Conservation (phyloP, 75 land plant species). For the Selaginella tamariscina region DNA sequence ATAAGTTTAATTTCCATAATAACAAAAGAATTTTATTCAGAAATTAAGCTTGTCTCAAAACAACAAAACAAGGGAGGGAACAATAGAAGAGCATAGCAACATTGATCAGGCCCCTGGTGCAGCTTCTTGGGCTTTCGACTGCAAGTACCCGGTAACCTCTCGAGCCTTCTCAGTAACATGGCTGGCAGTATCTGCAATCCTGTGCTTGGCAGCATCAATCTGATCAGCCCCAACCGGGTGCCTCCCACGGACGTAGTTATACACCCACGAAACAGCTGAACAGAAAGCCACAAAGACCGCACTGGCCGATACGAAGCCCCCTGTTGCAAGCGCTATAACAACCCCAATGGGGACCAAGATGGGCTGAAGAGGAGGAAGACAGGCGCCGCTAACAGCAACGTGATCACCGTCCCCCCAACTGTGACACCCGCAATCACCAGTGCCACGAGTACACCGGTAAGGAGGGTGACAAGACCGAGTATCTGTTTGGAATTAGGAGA, state of each 20-base stretch:
- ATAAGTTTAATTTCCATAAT: too few relatives aligned
- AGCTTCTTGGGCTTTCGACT: slow-evolving; percentile 1
- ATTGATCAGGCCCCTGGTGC: slow-evolving; percentile 7
- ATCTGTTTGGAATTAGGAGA: slow-evolving; percentile 3
- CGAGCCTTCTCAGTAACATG: slow-evolving; percentile 9
- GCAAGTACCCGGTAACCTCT: slow-evolving; percentile 6
- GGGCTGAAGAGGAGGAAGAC: slow-evolving; percentile 13
- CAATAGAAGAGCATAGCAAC: too few relatives aligned
- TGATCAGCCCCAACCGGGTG: slow-evolving; percentile 4
- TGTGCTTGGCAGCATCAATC: slow-evolving; percentile 7
- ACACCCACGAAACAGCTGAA: background rate
- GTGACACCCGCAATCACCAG: background rate
- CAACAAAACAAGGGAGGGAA: background rate
- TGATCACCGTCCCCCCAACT: background rate
- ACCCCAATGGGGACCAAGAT: background rate
- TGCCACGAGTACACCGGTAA: background rate
- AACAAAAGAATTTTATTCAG: too few relatives aligned
- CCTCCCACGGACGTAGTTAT: slow-evolving; percentile 2
- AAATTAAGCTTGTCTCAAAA: too few relatives aligned
- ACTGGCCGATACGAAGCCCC: background rate
- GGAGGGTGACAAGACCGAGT: background rate
- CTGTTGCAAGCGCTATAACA: background rate
- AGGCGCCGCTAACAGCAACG: background rate
- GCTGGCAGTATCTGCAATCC: slow-evolving; percentile 5
- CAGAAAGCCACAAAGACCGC: background rate